phyloP scores from a whole-genome alignment of 2,329 filamentous ascomycete genomes.

The Xylaria sp. region DNA sequence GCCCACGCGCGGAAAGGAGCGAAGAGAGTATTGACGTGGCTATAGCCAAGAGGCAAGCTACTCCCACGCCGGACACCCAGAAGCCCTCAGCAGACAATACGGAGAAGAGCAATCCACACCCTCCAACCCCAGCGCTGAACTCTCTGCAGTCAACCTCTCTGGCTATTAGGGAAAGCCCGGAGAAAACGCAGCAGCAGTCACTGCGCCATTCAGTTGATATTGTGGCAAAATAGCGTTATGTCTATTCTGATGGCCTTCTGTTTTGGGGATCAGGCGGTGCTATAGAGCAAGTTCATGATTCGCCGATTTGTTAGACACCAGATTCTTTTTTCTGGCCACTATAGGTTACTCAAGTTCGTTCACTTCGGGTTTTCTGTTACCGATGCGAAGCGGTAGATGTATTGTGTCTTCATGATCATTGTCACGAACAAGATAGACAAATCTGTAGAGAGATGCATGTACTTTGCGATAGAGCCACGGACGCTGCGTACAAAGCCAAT shows the following conservation, averaged over 20 bases:
- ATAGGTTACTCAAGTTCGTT: not conserved
- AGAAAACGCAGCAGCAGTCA: conserved; percentile 52
- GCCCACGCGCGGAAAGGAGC: conserved; percentile 32
- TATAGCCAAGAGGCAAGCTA: conserved; percentile 37
- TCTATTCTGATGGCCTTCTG: not conserved
- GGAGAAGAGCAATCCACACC: conserved; percentile 25
- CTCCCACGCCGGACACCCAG: conserved; percentile 30
- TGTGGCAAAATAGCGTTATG: conserved; percentile 13
- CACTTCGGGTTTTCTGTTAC: not conserved
- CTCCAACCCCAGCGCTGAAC: conserved; percentile 41
- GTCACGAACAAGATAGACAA: conserved; percentile 15
- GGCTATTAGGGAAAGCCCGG: conserved; percentile 66
- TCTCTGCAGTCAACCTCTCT: conserved; percentile 51
- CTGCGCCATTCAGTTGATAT: conserved; percentile 42
- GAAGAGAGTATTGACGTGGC: conserved; percentile 42
- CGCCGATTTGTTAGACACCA: not conserved
- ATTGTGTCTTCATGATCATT: not conserved
- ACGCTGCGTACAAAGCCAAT: not conserved
- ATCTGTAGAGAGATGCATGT: conserved; percentile 7
- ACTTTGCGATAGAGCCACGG: conserved; percentile 6
- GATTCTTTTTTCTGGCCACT: not conserved
- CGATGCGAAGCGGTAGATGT: not conserved
- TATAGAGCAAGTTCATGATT: not conserved
- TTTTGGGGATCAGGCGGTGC: not conserved
- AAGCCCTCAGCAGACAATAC: not conserved